These are phyloP conservation scores for Trifolium subterraneum DNA, from an alignment of 306 rosid genomes.

Conservation along the genomic window DNA sequence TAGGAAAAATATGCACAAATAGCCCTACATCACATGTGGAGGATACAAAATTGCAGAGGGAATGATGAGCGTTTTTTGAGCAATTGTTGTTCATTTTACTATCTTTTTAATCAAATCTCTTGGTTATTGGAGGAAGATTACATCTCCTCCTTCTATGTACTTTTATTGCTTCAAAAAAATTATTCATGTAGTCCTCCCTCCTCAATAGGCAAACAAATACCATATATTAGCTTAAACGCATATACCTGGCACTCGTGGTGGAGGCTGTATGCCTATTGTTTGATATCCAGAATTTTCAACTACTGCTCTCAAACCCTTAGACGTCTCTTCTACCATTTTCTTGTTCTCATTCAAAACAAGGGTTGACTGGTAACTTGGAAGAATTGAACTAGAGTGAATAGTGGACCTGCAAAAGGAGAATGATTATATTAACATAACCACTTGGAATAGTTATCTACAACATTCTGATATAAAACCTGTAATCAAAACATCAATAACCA, in stretches of 20 bases:
- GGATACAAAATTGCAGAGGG: not conserved
- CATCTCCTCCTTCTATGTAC: not conserved
- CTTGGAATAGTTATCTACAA: not conserved
- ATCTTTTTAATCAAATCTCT: not conserved
- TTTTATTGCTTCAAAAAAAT: not conserved
- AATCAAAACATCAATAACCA: slow-evolving; percentile 5
- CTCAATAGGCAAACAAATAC: not conserved
- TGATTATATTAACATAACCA: slow-evolving; percentile 1
- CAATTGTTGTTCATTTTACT: not conserved
- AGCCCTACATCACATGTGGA: not conserved
- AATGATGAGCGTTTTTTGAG: not conserved
- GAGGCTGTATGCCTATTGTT: slow-evolving; percentile 60
- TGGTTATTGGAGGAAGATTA: not conserved
- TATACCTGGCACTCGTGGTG: slow-evolving; percentile 72
- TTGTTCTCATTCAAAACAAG: slow-evolving; percentile 49
- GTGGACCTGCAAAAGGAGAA: slow-evolving; percentile 55
- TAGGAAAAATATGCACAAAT: not conserved
- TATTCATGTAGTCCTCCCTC: not conserved
- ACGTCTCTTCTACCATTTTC: slow-evolving; percentile 45
- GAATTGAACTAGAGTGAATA: slow-evolving; percentile 54
- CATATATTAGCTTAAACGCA: not conserved
- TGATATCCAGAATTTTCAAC: slow-evolving; percentile 52
- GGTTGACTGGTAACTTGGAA: slow-evolving; percentile 48
- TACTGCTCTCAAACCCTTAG: slow-evolving; percentile 39
- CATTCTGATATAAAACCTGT: not conserved